phyloP scores from a whole-genome alignment of 108 stramenopile species.

The Mediolabrus comicus region DNA sequence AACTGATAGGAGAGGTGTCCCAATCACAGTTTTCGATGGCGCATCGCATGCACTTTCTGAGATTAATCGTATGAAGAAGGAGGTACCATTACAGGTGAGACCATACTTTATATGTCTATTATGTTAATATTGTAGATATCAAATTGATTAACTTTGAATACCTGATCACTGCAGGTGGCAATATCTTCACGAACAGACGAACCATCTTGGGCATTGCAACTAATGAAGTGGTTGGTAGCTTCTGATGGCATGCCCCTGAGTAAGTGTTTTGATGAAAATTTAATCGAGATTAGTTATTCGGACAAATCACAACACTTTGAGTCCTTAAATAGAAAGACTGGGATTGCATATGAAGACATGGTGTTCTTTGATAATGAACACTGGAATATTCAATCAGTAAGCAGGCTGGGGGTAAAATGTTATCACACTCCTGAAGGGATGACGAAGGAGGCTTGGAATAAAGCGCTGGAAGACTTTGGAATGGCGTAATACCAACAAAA shows the following conservation, averaged over 20 bases:
- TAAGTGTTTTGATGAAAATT: slow-evolving; percentile 54
- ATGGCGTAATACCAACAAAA: slow-evolving; percentile 8
- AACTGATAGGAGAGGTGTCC: slow-evolving; percentile 24
- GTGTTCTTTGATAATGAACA: slow-evolving; percentile 89
- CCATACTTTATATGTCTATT: too few relatives aligned
- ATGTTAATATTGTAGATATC: too few relatives aligned
- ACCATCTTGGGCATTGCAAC: slow-evolving; percentile 65
- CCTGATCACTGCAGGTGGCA: slow-evolving; percentile 47
- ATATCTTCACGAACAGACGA: slow-evolving; percentile 80
- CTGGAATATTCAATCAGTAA: slow-evolving; percentile 67
- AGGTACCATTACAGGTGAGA: slow-evolving; percentile 11
- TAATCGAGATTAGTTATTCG: slow-evolving; percentile 57
- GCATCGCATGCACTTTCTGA: slow-evolving; percentile 58
- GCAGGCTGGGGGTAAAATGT: slow-evolving; percentile 70
- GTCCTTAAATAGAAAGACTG: slow-evolving; percentile 57
- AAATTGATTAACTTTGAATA: too few relatives aligned
- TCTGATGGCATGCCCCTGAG: slow-evolving; percentile 47
- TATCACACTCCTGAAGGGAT: slow-evolving; percentile 79
- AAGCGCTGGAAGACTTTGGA: slow-evolving; percentile 52
- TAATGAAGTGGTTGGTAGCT: slow-evolving; percentile 62
- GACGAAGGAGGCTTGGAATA: slow-evolving; percentile 57
- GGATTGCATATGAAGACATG: slow-evolving; percentile 79
- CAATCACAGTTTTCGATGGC: slow-evolving; percentile 37
- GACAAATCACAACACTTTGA: slow-evolving; percentile 70
- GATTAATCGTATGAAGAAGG: slow-evolving; percentile 48